Conservation (phyloP, 257 asterid species). For the Asclepias syriaca region DNA sequence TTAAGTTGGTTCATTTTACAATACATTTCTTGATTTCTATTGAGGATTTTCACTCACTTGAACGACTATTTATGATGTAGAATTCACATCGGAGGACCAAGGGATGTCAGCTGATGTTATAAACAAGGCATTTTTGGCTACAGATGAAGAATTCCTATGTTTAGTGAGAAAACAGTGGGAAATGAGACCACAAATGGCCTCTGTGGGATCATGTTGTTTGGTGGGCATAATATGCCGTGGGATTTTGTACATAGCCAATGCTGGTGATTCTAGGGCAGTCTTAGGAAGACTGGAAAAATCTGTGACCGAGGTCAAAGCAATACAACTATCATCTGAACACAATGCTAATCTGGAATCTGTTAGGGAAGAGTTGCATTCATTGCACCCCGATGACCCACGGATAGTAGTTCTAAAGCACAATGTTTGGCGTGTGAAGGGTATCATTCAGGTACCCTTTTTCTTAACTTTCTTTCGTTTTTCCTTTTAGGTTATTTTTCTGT, state of each 20-base stretch:
- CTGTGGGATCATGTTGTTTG: slow-evolving; percentile 86
- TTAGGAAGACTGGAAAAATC: slow-evolving; percentile 46
- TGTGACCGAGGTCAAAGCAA: slow-evolving; percentile 50
- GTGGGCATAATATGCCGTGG: slow-evolving; percentile 67
- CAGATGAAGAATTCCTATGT: slow-evolving; percentile 73
- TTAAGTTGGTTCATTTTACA: background rate
- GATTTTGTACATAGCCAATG: slow-evolving; percentile 57
- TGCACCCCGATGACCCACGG: slow-evolving; percentile 75
- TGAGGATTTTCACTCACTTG: slow-evolving; percentile 11
- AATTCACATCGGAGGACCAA: slow-evolving; percentile 44
- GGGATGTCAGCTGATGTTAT: slow-evolving; percentile 75
- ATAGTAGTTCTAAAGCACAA: slow-evolving; percentile 72
- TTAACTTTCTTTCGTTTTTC: background rate
- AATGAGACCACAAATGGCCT: slow-evolving; percentile 59
- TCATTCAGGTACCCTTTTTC: slow-evolving; percentile 59
- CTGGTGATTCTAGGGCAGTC: slow-evolving; percentile 82
- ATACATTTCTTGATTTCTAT: slow-evolving; percentile 15
- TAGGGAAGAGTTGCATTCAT: slow-evolving; percentile 51
- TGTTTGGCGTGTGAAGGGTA: slow-evolving; percentile 90
- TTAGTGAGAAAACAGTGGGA: slow-evolving; percentile 65
- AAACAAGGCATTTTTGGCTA: slow-evolving; percentile 59
- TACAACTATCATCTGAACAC: slow-evolving; percentile 73
- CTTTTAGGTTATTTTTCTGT: background rate
- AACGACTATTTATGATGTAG: slow-evolving; percentile 53
- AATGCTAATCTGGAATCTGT: slow-evolving; percentile 63